Evolutionary conservation across 345 rosid species (phyloP), one percentile per base, ranked within the genome.

Genomic region (Populus euphratica): DNA sequence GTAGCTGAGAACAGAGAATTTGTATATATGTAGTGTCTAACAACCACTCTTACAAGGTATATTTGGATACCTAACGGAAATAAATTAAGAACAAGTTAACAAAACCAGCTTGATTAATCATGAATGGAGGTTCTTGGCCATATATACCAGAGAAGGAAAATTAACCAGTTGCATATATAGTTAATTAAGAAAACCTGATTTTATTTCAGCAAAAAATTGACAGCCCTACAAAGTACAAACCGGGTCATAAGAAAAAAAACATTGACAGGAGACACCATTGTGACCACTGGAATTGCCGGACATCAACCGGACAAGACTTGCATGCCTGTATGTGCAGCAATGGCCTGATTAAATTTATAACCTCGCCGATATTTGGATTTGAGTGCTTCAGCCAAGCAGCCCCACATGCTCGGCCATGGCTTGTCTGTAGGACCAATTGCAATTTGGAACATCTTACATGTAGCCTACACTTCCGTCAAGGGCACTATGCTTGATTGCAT

Each of bases 261-360:
- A 61, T 49, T 6, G 73, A 78, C 73, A 69, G 64, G 76, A 27
- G 74, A 68, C 43, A 64, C 71, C 69, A 38, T 17, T 50, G 73
- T 69, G 76, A 78, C 88, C 87, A 75, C 80, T 73, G 54, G 81
- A 78, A 81, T 73, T 87, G 90, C 84, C 73, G 81, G 85, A 70
- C 78, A 81, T 83, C 91, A 69, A 85, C 89, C 87, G 77, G 78
- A 79, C 91, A 83, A 44, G 27, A 59, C 20, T 66, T 33, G 52
- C 63, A 23, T 69, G 73, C 29, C 70, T 64, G 74, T 67, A 49
- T 5, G n/a, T 50, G 31, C 68, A 78, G 79, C 75, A 61, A 33
- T 75, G 76, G 70, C 84, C 5, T 27, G 29, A 27, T 27, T 27
- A 68, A 65, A 38, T 65, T 36, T 52, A 25, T 59, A 52, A 16